Base-by-base conservation (phyloP, 345 rosid species). In the Hibiscus mutabilis region DNA sequence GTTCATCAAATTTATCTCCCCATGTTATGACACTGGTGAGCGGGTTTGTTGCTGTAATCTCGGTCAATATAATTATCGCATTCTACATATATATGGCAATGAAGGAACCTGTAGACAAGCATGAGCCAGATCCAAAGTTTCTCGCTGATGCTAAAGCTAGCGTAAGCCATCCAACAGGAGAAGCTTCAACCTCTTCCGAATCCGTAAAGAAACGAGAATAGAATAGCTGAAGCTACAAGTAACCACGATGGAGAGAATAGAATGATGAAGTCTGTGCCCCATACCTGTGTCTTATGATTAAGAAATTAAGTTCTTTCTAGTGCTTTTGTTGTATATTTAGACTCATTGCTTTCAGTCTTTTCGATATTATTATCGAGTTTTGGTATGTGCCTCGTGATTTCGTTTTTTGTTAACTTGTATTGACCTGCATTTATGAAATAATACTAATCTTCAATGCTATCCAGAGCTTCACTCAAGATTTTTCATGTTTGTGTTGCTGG, bases 41-140 rank as follows among this genome's bases (percentile, higher is more conserved):
- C 72, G 98, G 98, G 47, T 86, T 91, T 58, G 81, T 88, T 66
- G 98, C 96, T 37, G 98, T 94, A 29, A 74, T 91, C 74, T 91
- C 98, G 2, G 97, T 94, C 78, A 90, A 94, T 74, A 65, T 89
- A 58, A 91, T 90, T 19, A 87, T 94, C 29, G 96, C 86, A 22
- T 86, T 85, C 79, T 95, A 92, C 80, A 95, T 95, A 56, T 90
- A 77, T 63, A 63, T 90, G 92, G 97, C 97, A 42, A 80, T 92
- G 84, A 95, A 85, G 84, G 97, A 92, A 79, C 97, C 97, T 72
- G 72, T 78, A 1, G 84, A 86, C 63, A 89, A 90, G 77, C 92
- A 90, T 15, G 90, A 92, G 75, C 97, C 97, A 6, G 96, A 92
- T 83, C 84, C 93, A 22, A 67, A 79, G 62, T 92, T 92, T 80